Evolutionary conservation across 2,329 filamentous ascomycete species (phyloP).

Genomic region (Alternaria rosae): DNA sequence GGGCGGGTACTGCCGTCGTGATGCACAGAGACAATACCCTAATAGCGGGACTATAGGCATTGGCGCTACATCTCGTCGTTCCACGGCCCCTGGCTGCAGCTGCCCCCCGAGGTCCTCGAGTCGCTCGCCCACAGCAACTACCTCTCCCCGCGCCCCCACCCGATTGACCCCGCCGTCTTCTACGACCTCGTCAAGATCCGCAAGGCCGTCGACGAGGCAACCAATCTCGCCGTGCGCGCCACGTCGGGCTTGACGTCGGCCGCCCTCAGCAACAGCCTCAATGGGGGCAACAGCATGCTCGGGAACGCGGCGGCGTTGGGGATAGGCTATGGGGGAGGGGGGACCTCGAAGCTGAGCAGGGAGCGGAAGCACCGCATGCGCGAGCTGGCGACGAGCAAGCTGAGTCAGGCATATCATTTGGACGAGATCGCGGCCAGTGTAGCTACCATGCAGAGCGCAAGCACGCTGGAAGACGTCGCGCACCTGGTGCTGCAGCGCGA

Average conservation of each 20-base stretch:
- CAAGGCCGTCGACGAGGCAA: slow-evolving; percentile 79
- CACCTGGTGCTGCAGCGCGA: slow-evolving; percentile 74
- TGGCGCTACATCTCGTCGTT: slow-evolving; percentile 87
- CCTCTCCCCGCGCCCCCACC: slow-evolving; percentile 75
- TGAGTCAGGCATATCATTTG: slow-evolving; percentile 78
- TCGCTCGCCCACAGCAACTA: slow-evolving; percentile 81
- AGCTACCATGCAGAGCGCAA: slow-evolving; percentile 82
- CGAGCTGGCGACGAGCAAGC: slow-evolving; percentile 79
- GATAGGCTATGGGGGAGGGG: slow-evolving; percentile 64
- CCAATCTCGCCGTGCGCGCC: slow-evolving; percentile 77
- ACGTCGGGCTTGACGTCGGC: slow-evolving; percentile 75
- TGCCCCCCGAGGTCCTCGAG: slow-evolving; percentile 80
- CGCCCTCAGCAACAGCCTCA: slow-evolving; percentile 64
- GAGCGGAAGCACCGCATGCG: slow-evolving; percentile 81
- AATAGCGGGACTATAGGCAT: slow-evolving; percentile 63
- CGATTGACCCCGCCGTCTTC: slow-evolving; percentile 80
- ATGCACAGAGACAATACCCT: slow-evolving; percentile 12
- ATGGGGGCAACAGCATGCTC: slow-evolving; percentile 59
- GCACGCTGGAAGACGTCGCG: slow-evolving; percentile 78
- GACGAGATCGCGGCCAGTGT: slow-evolving; percentile 86
- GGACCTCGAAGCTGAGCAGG: slow-evolving; percentile 70
- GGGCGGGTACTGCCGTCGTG: slow-evolving; percentile 22
- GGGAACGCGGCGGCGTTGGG: slow-evolving; percentile 63
- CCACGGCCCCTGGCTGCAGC: slow-evolving; percentile 82
- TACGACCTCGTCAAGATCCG: slow-evolving; percentile 87